phyloP scores from a whole-genome alignment of 139 green algal species.

The Chlamydomonas sphaeroides region DNA sequence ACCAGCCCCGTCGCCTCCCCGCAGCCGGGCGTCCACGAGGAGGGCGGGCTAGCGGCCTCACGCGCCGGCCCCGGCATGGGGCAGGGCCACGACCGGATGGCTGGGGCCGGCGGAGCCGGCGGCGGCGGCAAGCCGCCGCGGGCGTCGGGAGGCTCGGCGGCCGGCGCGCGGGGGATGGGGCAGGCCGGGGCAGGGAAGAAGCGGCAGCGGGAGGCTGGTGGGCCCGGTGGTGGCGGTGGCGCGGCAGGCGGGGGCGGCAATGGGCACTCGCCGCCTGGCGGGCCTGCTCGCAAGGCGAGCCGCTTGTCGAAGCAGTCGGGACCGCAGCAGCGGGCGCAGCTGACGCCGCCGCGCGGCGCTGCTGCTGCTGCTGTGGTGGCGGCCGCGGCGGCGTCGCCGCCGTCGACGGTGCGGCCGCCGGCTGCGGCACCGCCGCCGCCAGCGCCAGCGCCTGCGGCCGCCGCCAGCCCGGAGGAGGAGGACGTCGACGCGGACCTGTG shows the following conservation, averaged over 20 bases:
- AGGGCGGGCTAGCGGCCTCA: too few species aligned
- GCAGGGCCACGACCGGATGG: background rate
- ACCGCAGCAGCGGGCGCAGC: constrained; percentile 57
- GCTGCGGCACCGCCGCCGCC: background rate
- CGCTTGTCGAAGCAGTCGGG: background rate
- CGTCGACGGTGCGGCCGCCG: too few species aligned
- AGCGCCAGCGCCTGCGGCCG: background rate
- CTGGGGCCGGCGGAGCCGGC: background rate
- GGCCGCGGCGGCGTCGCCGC: too few species aligned
- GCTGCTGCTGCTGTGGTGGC: too few species aligned
- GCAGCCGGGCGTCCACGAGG: background rate
- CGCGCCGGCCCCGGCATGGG: background rate
- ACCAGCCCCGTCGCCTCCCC: background rate
- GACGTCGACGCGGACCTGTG: constrained; percentile 24
- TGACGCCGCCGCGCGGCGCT: too few species aligned
- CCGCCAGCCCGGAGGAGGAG: background rate
- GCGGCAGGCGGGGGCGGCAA: background rate
- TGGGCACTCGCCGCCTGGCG: background rate
- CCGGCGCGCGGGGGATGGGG: too few species aligned
- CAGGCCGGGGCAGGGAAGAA: background rate
- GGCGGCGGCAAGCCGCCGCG: too few species aligned
- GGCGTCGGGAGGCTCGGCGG: too few species aligned
- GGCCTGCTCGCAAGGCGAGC: background rate
- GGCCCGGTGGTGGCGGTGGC: background rate
- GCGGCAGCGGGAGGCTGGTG: background rate